Percentiles rank a stretch among this genome's conserved stretches.
Conservation (phyloP, 257 asterid genomes). For the Linderniella brevidens region DNA sequence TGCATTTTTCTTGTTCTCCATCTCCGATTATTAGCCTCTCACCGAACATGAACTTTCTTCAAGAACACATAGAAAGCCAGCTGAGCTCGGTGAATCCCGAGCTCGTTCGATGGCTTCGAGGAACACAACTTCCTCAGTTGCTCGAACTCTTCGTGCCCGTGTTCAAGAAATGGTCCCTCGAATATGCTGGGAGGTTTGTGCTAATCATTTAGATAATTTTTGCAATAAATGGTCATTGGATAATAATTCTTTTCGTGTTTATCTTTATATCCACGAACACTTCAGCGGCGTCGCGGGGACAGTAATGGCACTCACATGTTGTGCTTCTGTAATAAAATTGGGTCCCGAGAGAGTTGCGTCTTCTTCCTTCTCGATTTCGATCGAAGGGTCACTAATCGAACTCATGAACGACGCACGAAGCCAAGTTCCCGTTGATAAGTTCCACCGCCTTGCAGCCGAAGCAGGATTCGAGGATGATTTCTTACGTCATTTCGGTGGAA, state of each 20-base stretch:
- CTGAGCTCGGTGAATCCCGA: slow-evolving; percentile 28
- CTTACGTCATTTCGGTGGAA: slow-evolving; percentile 47
- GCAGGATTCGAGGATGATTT: slow-evolving; percentile 76
- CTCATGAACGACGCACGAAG: slow-evolving; percentile 40
- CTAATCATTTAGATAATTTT: too few species aligned
- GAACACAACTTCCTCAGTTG: slow-evolving; percentile 47
- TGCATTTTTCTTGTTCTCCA: background rate
- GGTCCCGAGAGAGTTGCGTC: slow-evolving; percentile 27
- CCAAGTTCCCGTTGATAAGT: slow-evolving; percentile 37
- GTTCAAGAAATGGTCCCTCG: slow-evolving; percentile 73
- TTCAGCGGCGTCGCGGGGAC: slow-evolving; percentile 89
- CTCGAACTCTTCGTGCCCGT: slow-evolving; percentile 47
- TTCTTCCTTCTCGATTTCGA: slow-evolving; percentile 21
- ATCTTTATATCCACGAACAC: slow-evolving; percentile 6
- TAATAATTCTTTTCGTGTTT: too few species aligned
- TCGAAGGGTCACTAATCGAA: slow-evolving; percentile 29
- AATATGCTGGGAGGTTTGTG: slow-evolving; percentile 64
- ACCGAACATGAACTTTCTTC: slow-evolving; percentile 29
- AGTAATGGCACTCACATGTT: slow-evolving; percentile 51
- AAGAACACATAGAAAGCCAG: slow-evolving; percentile 35
- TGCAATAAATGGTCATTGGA: too few species aligned
- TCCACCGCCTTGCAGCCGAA: slow-evolving; percentile 52
- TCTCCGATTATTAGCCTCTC: slow-evolving; percentile 26
- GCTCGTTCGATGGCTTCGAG: slow-evolving; percentile 53
- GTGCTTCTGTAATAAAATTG: slow-evolving; percentile 43